Percentiles rank a stretch among this genome's conserved stretches.
Conservation (phyloP, 169 alveolate species). For the Cytauxzoon felis region DNA sequence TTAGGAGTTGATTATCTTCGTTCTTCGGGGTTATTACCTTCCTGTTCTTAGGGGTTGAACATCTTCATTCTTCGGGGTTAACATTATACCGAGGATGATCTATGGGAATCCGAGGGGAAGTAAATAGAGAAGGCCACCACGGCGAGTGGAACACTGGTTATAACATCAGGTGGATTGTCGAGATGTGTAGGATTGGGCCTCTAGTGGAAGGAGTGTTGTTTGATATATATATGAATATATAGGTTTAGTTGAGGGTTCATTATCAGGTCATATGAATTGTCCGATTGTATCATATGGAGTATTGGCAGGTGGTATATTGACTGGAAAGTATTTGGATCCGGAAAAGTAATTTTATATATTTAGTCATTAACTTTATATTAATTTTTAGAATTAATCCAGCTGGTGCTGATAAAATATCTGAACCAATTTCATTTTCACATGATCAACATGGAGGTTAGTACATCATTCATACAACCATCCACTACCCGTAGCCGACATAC, state of each 20-base stretch:
- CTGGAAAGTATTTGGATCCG: slow-evolving; percentile 82
- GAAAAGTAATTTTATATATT: slow-evolving; percentile 63
- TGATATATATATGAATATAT: not conserved
- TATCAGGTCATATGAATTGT: slow-evolving; percentile 64
- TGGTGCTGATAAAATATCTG: slow-evolving; percentile 71
- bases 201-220: not conserved
- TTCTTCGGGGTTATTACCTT: too few relatives aligned
- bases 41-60: not conserved
- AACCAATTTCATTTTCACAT: slow-evolving; percentile 36
- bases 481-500: too few relatives aligned
- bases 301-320: slow-evolving; percentile 83
- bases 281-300: slow-evolving; percentile 80
- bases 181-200: too few relatives aligned
- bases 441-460: slow-evolving; percentile 14
- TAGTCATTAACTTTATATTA: not conserved
- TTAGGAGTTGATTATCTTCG: too few relatives aligned
- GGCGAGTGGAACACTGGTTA: too few relatives aligned
- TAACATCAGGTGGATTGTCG: too few relatives aligned
- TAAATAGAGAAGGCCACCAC: too few relatives aligned
- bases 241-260: slow-evolving; percentile 74
- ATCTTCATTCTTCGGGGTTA: not conserved
- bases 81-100: too few relatives aligned
- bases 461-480: slow-evolving; percentile 18
- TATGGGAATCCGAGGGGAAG: too few relatives aligned
- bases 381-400: slow-evolving; percentile 54